These are phyloP conservation scores for Suillus plorans DNA, from an alignment of 768 basidiomycete genomes.

Conservation along the genomic window DNA sequence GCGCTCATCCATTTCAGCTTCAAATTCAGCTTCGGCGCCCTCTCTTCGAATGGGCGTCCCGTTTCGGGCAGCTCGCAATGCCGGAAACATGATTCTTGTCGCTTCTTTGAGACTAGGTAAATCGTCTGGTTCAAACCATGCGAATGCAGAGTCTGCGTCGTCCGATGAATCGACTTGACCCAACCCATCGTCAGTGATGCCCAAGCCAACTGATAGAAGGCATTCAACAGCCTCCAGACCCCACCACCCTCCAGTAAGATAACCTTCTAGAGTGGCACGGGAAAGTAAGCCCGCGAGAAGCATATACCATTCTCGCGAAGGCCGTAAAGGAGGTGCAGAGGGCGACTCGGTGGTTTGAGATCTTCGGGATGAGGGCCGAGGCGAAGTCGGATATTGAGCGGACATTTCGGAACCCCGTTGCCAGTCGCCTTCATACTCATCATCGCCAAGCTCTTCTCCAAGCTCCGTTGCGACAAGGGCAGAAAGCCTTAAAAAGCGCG, in stretches of 20 bases:
- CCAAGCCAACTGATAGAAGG: constrained; percentile 70
- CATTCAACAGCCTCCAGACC: constrained; percentile 70
- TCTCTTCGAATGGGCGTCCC: constrained; percentile 35
- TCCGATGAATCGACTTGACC: constrained; percentile 34
- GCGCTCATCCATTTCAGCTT: constrained; percentile 71
- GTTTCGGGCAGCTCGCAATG: constrained; percentile 33
- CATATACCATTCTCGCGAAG: constrained; percentile 81
- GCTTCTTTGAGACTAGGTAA: constrained; percentile 69
- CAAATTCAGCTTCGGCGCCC: constrained; percentile 69
- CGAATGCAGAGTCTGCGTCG: constrained; percentile 39
- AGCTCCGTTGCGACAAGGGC: constrained; percentile 79
- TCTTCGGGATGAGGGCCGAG: constrained; percentile 19
- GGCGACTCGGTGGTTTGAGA: constrained; percentile 38
- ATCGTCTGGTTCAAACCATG: constrained; percentile 73
- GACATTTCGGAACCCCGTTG: constrained; percentile 20
- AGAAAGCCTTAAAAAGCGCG: constrained; percentile 72
- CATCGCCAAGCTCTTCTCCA: constrained; percentile 65
- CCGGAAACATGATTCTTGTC: constrained; percentile 66
- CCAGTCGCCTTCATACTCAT: constrained; percentile 41
- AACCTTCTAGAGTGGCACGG: constrained; percentile 83
- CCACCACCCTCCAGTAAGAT: constrained; percentile 78
- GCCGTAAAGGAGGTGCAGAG: constrained; percentile 60
- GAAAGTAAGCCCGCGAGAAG: constrained; percentile 75
- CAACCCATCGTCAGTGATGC: constrained; percentile 32
- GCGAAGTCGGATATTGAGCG: constrained; percentile 12